Conservation (phyloP, 1,284 basidiomycete species). For the Microbotryum scabiosae region DNA sequence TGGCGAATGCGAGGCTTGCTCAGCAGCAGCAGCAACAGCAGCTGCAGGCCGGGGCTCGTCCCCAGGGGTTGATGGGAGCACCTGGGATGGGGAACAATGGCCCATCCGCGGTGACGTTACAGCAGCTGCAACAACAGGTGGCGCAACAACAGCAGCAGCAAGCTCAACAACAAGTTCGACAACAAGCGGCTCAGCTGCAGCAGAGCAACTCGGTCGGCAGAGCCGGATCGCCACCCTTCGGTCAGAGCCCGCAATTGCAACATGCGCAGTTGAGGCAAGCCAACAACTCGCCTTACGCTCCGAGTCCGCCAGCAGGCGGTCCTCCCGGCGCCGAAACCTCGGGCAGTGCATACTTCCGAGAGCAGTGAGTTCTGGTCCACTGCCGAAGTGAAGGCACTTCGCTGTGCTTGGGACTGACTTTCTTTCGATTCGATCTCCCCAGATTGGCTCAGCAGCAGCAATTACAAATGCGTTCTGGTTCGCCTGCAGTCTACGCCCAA, state of each 20-base stretch:
- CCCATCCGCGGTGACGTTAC: background rate
- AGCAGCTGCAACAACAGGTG: background rate
- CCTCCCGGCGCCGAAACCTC: constrained; percentile 1
- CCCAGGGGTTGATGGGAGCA: background rate
- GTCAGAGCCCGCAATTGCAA: constrained; percentile 15
- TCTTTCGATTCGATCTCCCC: background rate
- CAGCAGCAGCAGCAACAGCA: constrained; percentile 1
- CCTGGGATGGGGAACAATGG: background rate
- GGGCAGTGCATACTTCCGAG: constrained; percentile 15
- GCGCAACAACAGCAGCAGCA: background rate
- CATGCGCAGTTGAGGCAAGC: constrained; percentile 10
- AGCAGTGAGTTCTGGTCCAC: constrained; percentile 12
- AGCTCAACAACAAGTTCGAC: background rate
- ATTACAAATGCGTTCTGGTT: constrained; percentile 4
- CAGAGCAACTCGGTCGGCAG: background rate
- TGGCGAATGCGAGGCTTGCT: background rate
- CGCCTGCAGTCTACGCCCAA: constrained; percentile 3
- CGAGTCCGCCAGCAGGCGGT: constrained; percentile 9
- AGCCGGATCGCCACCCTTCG: background rate
- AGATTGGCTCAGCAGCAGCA: constrained; percentile 20
- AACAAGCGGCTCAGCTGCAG: background rate
- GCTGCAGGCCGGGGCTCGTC: background rate
- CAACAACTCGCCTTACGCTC: background rate
- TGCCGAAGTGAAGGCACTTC: background rate
- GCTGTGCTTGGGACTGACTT: background rate